Conservation (phyloP, 2,329 filamentous ascomycete genomes). For the Mycosphaerelloides madeirae region DNA sequence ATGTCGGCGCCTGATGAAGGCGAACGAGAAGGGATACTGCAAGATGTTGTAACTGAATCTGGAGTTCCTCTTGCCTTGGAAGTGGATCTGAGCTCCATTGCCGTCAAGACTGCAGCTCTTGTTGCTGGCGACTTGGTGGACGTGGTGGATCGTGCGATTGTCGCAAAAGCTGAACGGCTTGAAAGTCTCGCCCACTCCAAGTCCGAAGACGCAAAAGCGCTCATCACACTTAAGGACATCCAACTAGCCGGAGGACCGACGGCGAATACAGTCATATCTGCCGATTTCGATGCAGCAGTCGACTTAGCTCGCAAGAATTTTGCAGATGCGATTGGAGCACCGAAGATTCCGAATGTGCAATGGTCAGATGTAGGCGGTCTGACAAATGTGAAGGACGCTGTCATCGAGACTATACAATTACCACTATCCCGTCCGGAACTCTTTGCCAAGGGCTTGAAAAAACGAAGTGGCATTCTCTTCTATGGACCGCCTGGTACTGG, state of each 20-base stretch:
- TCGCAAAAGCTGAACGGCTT: constrained; percentile 70
- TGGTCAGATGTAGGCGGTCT: constrained; percentile 96
- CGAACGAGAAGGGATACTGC: constrained; percentile 82
- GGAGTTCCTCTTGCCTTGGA: constrained; percentile 74
- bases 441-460: constrained; percentile 97
- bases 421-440: constrained; percentile 87
- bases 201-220: constrained; percentile 26
- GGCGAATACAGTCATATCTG: constrained; percentile 70
- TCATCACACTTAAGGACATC: constrained; percentile 68
- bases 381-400: constrained; percentile 91
- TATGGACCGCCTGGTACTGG: constrained; percentile 88
- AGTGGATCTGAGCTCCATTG: constrained; percentile 78
- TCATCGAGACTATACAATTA: constrained; percentile 92
- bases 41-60: constrained; percentile 69
- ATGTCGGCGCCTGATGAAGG: constrained; percentile 88
- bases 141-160: constrained; percentile 82
- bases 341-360: constrained; percentile 93
- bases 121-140: constrained; percentile 90
- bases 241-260: constrained; percentile 78
- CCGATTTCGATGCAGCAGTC: constrained; percentile 87
- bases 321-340: constrained; percentile 91
- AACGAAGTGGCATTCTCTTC: constrained; percentile 87
- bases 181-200: constrained; percentile 61
- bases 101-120: constrained; percentile 89
- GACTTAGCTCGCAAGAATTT: constrained; percentile 97